phyloP scores from a whole-genome alignment of 371 early-diverging fungal genomes.

The Rhizopus arrhizus region DNA sequence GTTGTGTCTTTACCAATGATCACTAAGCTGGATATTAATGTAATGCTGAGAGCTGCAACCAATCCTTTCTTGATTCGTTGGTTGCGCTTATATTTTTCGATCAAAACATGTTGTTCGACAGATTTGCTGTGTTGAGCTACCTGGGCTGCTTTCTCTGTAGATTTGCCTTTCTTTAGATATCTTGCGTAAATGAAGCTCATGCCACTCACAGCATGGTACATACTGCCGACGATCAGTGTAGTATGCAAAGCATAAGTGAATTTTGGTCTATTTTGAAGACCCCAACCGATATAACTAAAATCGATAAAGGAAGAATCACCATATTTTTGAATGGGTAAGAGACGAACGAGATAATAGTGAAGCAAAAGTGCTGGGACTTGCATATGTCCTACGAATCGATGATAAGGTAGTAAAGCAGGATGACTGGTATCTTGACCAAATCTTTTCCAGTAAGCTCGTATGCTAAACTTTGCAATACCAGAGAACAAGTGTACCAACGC shows the following conservation, averaged over 20 bases:
- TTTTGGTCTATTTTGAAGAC: conserved; percentile 42
- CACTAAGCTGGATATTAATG: conserved; percentile 31
- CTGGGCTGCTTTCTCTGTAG: not conserved
- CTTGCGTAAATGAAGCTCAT: conserved; percentile 18
- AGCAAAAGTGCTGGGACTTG: conserved; percentile 35
- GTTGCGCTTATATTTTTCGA: conserved; percentile 4
- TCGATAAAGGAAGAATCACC: conserved; percentile 54
- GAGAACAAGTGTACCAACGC: conserved; percentile 35
- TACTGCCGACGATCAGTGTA: conserved; percentile 26
- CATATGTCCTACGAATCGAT: conserved; percentile 31
- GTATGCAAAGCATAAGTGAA: conserved; percentile 42
- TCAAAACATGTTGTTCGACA: conserved; percentile 2
- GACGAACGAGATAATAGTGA: conserved; percentile 40
- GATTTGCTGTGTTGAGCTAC: conserved; percentile 10
- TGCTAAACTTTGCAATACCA: conserved; percentile 35
- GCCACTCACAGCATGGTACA: conserved; percentile 45
- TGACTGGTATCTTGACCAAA: conserved; percentile 6
- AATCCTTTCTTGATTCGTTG: conserved; percentile 8
- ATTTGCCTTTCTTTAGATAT: not conserved
- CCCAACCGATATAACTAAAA: conserved; percentile 47
- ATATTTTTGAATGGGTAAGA: conserved; percentile 37
- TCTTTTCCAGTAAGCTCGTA: conserved; percentile 31
- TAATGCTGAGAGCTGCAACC: conserved; percentile 23
- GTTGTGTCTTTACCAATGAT: conserved; percentile 35
- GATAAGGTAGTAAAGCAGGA: conserved; percentile 22